Evolutionary conservation across 495 filamentous ascomycete genomes (phyloP).

Genomic region (Sphaerosporella brunnea): DNA sequence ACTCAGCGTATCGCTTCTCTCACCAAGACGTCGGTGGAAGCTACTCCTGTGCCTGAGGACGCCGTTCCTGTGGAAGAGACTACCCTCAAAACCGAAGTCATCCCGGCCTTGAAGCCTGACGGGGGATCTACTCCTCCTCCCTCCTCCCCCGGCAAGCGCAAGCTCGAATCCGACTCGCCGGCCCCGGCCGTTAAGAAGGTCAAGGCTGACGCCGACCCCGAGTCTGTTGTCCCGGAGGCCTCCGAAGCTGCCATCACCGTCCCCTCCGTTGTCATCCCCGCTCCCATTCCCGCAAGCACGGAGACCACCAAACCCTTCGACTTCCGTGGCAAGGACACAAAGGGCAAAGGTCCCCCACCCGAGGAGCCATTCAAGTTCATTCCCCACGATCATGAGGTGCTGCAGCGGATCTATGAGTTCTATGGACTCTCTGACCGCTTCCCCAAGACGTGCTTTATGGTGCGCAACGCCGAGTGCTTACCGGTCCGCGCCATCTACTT

Average conservation of each 20-base stretch:
- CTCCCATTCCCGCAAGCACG: background rate
- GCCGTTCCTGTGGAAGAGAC: conserved; percentile 24
- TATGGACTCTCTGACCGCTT: conserved; percentile 69
- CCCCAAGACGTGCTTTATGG: conserved; percentile 81
- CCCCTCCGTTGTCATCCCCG: conserved; percentile 4
- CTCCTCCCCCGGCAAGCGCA: conserved; percentile 28
- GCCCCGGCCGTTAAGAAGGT: conserved; percentile 28
- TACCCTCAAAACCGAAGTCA: conserved; percentile 30
- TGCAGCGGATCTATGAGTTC: conserved; percentile 57
- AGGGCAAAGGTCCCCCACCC: conserved; percentile 36
- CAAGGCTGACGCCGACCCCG: conserved; percentile 21
- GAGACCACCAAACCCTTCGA: background rate
- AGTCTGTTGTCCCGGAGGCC: conserved; percentile 21
- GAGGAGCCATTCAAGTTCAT: conserved; percentile 93
- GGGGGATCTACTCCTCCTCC: conserved; percentile 9
- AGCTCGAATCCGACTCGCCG: conserved; percentile 22
- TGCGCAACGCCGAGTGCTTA: conserved; percentile 69
- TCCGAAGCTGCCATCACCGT: conserved; percentile 8
- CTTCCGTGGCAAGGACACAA: conserved; percentile 26
- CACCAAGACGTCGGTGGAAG: too few relatives aligned
- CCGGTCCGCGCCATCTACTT: conserved; percentile 89
- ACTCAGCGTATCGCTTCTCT: conserved; percentile 27
- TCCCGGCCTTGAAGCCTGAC: conserved; percentile 30
- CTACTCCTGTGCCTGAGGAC: too few relatives aligned
- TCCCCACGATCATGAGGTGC: conserved; percentile 48